These are phyloP conservation scores for Hydnomerulius pinastri DNA, from an alignment of 768 basidiomycete genomes.

Conservation along the genomic window DNA sequence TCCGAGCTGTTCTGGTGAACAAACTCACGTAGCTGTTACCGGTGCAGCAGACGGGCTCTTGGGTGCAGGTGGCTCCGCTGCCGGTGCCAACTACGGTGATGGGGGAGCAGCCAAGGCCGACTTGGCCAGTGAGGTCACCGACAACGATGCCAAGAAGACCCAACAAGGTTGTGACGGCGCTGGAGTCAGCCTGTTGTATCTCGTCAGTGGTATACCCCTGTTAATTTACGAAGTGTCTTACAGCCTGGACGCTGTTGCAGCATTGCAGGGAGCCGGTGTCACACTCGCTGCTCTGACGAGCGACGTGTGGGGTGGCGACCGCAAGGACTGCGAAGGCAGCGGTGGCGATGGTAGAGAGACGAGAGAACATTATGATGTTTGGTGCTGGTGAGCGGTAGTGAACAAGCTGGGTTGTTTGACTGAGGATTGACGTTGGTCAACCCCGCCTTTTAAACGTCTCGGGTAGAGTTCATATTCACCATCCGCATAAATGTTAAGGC, in stretches of 20 bases:
- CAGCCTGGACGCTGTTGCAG: no score
- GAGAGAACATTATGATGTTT: constrained; percentile 25
- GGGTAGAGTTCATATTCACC: not conserved
- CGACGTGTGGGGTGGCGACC: constrained; percentile 9
- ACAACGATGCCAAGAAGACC: constrained; percentile 4
- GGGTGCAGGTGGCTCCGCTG: constrained; percentile 1
- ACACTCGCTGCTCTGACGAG: constrained; percentile 9
- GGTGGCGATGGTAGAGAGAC: constrained; percentile 7
- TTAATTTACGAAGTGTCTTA: no score
- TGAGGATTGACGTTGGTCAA: not conserved
- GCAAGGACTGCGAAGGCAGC: no score
- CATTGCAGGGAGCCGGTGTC: constrained; percentile 8
- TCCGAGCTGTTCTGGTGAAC: not conserved
- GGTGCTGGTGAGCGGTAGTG: not conserved
- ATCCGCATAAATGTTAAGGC: not conserved
- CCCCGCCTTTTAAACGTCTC: not conserved
- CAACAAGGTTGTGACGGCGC: no score
- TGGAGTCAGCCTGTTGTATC: no score
- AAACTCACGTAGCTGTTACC: constrained; percentile 2
- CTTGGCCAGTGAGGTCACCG: not conserved
- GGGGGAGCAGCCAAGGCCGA: constrained; percentile 5
- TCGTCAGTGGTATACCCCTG: no score
- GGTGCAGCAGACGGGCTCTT: constrained; percentile 14
- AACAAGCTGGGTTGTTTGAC: not conserved
- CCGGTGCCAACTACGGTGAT: not conserved